Conservation (phyloP, 1,284 basidiomycete genomes). For the Ganoderma sp. region DNA sequence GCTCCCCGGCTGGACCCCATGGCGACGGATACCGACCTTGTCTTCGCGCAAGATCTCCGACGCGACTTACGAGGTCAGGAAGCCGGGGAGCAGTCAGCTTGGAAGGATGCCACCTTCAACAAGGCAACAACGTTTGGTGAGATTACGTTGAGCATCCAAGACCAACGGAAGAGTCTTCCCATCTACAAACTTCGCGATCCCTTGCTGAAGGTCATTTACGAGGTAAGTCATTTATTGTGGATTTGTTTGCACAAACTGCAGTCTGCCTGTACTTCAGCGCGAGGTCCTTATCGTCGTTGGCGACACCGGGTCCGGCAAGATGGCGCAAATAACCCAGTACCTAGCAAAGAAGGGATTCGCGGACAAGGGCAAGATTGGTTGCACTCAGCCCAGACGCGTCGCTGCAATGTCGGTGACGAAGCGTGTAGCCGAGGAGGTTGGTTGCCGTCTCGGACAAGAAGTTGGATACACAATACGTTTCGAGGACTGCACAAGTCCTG, state of each 20-base stretch:
- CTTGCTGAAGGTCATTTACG: conserved; percentile 88
- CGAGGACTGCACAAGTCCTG: conserved; percentile 97
- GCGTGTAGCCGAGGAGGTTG: conserved; percentile 97
- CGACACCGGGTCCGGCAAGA: conserved; percentile 84
- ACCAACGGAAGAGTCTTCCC: conserved; percentile 90
- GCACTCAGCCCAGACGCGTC: conserved; percentile 98
- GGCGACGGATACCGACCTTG: conserved; percentile 84
- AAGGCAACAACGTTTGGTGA: conserved; percentile 97
- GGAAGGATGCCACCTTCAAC: conserved; percentile 94
- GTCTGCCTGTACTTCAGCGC: conserved; percentile 63
- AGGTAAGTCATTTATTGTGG: too few relatives aligned
- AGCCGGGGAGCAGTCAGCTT: conserved; percentile 83
- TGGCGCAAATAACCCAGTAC: conserved; percentile 84
- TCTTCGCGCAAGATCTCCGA: conserved; percentile 94
- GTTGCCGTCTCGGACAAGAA: conserved; percentile 94
- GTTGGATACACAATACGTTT: conserved; percentile 99
- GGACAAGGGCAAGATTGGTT: conserved; percentile 90
- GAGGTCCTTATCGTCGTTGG: conserved; percentile 92
- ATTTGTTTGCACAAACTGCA: conserved; percentile 1
- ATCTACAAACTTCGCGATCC: conserved; percentile 97
- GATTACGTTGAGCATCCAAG: conserved; percentile 94
- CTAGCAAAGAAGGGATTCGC: conserved; percentile 77
- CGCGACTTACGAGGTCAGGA: conserved; percentile 85
- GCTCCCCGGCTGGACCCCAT: conserved; percentile 99
- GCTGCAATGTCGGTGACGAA: conserved; percentile 99